phyloP scores from a whole-genome alignment of 2,329 filamentous ascomycete genomes.

The Botrytis fabae region DNA sequence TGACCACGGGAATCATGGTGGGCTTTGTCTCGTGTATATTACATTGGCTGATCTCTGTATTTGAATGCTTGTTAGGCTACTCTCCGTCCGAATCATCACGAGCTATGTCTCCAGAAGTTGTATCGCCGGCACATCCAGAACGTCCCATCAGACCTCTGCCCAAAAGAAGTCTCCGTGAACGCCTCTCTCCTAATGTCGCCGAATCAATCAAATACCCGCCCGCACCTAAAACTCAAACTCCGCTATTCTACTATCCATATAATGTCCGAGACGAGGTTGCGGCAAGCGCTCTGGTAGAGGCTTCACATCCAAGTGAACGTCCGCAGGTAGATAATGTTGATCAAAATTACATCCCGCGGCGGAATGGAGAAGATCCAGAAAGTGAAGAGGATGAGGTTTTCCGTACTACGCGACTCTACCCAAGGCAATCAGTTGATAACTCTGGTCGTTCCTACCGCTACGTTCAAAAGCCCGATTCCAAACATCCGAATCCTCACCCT shows the following conservation, averaged over 20 bases:
- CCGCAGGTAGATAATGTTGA: constrained; percentile 39
- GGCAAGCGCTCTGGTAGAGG: constrained; percentile 38
- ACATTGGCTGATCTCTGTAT: constrained; percentile 25
- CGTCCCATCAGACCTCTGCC: constrained; percentile 91
- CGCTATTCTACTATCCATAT: constrained; percentile 72
- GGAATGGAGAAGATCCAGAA: constrained; percentile 56
- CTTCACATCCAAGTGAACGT: constrained; percentile 37
- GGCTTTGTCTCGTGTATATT: constrained; percentile 23
- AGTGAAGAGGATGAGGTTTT: constrained; percentile 58
- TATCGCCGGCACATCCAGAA: constrained; percentile 75
- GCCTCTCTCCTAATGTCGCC: constrained; percentile 81
- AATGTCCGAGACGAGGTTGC: constrained; percentile 41
- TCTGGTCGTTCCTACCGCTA: constrained; percentile 47
- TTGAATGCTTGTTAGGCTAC: constrained; percentile 34
- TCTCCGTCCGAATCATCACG: constrained; percentile 41
- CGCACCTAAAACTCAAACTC: constrained; percentile 66
- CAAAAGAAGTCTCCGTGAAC: constrained; percentile 82
- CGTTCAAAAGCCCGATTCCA: constrained; percentile 49
- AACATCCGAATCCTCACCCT: constrained; percentile 52
- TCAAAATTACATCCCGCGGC: constrained; percentile 46
- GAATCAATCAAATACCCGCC: constrained; percentile 81
- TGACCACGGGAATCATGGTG: constrained; percentile 19
- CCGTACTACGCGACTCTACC: constrained; percentile 42
- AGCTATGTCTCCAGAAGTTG: constrained; percentile 69
- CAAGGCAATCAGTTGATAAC: constrained; percentile 50